Evolutionary conservation across 2,329 filamentous ascomycete genomes (phyloP), one percentile per base, ranked within the genome.

Genomic region (Aspergillus awamori): DNA sequence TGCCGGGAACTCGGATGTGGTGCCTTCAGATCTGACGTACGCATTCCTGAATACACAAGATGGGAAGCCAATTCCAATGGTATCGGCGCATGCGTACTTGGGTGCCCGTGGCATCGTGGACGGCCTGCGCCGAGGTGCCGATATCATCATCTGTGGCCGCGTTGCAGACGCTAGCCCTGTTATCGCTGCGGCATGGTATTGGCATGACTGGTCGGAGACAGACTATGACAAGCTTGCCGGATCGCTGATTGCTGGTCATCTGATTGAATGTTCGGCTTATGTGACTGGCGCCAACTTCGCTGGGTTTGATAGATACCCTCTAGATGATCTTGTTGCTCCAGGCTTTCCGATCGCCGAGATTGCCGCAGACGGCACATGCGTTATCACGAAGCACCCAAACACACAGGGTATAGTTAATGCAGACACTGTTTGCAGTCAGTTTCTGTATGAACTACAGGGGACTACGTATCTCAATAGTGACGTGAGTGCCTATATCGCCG

Each of bases 151-250:
- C 2, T 83, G 81, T 57, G 82, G 82, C 0, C 76, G 82, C 4
- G 80, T 80, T 1, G 77, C 80, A 0, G 82, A 83, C 64, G 82
- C 83, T 0, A 80, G 79, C 2, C 83, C 82, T 0, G 83, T 85
- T 0, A 85, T 87, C 60, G 85, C 81, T 0, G 83, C 83, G 0
- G 84, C 84, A 0, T 81, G 80, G 67, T 87, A 79, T 74, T 87
- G 84, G 80, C 79, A 87, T 57, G 73, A 76, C 1, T 87, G 84
- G 85, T 61, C 63, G 0, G 77, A 81, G 15, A 77, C 74, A 0
- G 76, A 81, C 24, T 84, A 80, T 20, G 79, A 86, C 60, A 66
- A 75, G 17, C 74, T 87, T 4, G 84, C 84, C 0, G 81, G 81
- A 0, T 74, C 82, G 0, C 68, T 86, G 0, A 69, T 86, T 4